phyloP scores from a whole-genome alignment of 257 asterid species.

The Solanum tacnaense region DNA sequence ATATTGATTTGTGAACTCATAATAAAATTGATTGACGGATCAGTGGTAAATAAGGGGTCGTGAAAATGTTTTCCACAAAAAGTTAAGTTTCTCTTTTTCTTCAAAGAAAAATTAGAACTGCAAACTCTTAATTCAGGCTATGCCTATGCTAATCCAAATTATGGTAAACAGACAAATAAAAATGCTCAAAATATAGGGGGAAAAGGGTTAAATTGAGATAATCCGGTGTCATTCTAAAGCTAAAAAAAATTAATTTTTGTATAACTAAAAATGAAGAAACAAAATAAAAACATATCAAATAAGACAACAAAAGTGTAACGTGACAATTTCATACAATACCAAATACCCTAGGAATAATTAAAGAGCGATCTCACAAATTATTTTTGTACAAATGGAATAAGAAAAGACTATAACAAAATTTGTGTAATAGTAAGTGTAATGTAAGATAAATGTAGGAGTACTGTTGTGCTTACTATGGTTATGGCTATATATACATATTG shows the following conservation, averaged over 20 bases:
- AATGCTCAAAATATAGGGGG: background rate
- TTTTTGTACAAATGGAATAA: too few relatives aligned
- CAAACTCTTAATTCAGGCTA: background rate
- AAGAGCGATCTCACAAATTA: background rate
- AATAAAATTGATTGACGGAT: too few relatives aligned
- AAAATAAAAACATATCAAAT: background rate
- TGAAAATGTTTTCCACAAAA: too few relatives aligned
- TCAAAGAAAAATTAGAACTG: background rate
- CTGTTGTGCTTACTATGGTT: background rate
- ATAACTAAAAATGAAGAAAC: too few relatives aligned
- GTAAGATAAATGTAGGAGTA: background rate
- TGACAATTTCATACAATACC: background rate
- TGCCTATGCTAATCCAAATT: too few relatives aligned
- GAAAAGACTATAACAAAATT: background rate
- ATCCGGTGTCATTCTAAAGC: background rate
- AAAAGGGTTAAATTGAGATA: background rate
- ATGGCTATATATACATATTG: conserved; percentile 18
- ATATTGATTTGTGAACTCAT: background rate
- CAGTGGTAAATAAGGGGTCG: background rate
- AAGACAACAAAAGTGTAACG: background rate
- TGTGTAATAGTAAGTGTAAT: background rate
- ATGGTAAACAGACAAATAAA: background rate
- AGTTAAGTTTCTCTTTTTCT: background rate
- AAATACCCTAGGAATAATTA: background rate
- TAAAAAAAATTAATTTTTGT: background rate